phyloP scores from a whole-genome alignment of 140 eudicot species.

The Oenanthe javanica region DNA sequence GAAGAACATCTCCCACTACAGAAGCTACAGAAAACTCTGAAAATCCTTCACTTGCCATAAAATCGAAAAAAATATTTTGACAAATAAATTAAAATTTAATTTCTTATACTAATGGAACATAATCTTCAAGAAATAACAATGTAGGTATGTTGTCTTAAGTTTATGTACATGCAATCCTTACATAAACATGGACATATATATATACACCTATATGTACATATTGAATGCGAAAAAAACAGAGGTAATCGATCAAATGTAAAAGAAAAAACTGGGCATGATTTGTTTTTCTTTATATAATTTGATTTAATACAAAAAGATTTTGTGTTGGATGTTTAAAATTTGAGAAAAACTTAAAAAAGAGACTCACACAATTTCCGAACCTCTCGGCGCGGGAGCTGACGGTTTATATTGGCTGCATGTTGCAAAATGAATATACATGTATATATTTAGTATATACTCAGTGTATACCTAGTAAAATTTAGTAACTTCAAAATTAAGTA shows the following conservation, averaged over 20 bases:
- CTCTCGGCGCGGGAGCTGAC: slow-evolving; percentile 4
- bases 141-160: not conserved
- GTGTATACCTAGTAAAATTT: too few species aligned
- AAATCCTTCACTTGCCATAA: slow-evolving; percentile 25
- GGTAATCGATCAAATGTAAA: not conserved
- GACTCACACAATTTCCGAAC: slow-evolving; percentile 9
- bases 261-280: slow-evolving; percentile 4
- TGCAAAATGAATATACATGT: not conserved
- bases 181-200: not conserved
- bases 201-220: not conserved
- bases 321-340: not conserved
- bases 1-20: slow-evolving; percentile 67
- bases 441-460: not conserved
- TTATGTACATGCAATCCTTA: not conserved
- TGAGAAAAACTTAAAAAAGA: not conserved
- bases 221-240: not conserved
- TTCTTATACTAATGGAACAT: not conserved
- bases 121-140: not conserved
- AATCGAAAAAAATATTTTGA: not conserved
- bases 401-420: slow-evolving; percentile 8
- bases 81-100: not conserved
- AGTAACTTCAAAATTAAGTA: too few species aligned
- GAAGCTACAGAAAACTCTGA: slow-evolving; percentile 43
- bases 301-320: not conserved
- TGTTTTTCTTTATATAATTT: not conserved